Conservation (phyloP, 768 basidiomycete species). For the Gymnopilus junonius region DNA sequence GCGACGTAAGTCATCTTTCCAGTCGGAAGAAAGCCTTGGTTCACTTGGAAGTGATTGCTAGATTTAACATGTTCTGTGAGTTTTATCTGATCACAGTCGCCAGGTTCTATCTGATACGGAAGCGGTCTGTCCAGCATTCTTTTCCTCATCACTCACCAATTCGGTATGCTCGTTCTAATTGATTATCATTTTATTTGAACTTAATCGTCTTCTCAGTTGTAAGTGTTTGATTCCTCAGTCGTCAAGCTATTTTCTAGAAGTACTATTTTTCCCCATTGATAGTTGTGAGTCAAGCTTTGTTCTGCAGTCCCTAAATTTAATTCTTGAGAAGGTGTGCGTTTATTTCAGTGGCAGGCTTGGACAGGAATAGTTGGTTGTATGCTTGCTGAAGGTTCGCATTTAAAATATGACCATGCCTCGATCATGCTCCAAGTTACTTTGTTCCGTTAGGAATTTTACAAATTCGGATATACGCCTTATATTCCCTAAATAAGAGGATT, state of each 20-base stretch:
- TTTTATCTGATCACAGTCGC: neutral
- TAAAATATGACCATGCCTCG: neutral
- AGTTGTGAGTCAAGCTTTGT: conserved; percentile 29
- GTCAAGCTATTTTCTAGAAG: neutral
- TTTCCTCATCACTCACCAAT: conserved; percentile 41
- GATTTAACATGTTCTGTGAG: conserved; percentile 60
- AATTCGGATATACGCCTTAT: conserved; percentile 67
- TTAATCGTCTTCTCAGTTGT: conserved; percentile 30
- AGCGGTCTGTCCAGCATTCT: conserved; percentile 32
- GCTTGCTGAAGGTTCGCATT: conserved; percentile 53
- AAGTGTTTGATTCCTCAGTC: conserved; percentile 15
- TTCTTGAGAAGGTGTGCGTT: conserved; percentile 40
- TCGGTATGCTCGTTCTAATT: conserved; percentile 33
- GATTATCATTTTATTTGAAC: neutral
- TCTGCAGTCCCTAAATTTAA: neutral
- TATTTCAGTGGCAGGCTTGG: conserved; percentile 66
- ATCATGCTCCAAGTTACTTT: neutral
- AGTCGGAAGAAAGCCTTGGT: neutral
- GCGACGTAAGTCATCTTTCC: conserved; percentile 46
- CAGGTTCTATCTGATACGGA: neutral
- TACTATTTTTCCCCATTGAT: neutral
- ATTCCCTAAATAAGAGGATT: conserved; percentile 54
- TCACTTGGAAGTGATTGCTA: conserved; percentile 20
- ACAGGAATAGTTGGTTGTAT: conserved; percentile 58
- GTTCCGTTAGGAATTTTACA: conserved; percentile 58